Percentiles rank a stretch among this genome's conserved stretches.
These are phyloP conservation scores for Sphaerulina musiva DNA, from an alignment of 2,329 filamentous ascomycete species.

Conservation along the genomic window DNA sequence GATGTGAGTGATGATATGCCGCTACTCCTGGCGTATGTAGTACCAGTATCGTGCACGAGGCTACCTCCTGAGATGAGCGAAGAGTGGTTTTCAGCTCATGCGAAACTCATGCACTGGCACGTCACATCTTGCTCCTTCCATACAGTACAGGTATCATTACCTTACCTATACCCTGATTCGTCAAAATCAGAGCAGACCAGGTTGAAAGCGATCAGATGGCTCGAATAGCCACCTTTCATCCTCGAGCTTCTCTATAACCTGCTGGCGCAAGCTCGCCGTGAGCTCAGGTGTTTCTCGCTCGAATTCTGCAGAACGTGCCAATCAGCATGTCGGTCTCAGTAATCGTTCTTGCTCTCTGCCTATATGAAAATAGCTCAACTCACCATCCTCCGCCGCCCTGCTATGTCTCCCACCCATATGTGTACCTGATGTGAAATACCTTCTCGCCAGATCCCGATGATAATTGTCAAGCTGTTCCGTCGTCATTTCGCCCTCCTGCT, in stretches of 20 bases:
- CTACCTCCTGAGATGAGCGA: neutral
- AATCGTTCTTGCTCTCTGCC: neutral
- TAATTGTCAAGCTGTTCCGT: conserved; percentile 20
- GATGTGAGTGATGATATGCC: neutral
- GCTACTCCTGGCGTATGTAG: neutral
- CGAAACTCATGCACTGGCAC: neutral
- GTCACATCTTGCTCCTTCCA: neutral
- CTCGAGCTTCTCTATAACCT: conserved; percentile 25
- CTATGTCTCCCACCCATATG: conserved; percentile 7
- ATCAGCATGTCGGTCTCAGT: neutral
- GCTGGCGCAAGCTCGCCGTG: conserved; percentile 21
- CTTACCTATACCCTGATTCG: neutral
- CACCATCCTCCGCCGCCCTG: no score
- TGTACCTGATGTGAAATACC: conserved; percentile 27
- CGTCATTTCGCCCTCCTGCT: conserved; percentile 7
- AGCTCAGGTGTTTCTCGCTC: conserved; percentile 22
- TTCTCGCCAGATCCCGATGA: conserved; percentile 21
- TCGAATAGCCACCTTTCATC: conserved; percentile 28
- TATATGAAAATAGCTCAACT: neutral
- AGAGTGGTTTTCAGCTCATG: neutral
- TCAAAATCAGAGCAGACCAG: neutral
- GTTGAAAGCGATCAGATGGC: conserved; percentile 16
- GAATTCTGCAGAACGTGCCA: conserved; percentile 18
- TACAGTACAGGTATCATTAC: neutral
- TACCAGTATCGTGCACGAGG: neutral